phyloP scores from a whole-genome alignment of 2,329 filamentous ascomycete genomes.

The Cytospora piceicola region DNA sequence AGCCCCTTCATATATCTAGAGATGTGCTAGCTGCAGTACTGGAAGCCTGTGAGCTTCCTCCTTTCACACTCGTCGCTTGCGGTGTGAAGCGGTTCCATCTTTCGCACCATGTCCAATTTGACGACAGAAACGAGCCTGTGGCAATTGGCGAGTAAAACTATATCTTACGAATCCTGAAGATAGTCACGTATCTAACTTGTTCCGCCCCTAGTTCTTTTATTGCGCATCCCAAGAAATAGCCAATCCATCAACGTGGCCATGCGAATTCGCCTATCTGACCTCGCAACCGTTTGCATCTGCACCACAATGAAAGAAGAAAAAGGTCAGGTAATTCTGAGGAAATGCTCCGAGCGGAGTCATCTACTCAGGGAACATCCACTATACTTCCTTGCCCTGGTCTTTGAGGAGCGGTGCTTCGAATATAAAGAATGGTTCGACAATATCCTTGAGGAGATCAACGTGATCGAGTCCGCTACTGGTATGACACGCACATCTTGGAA shows the following conservation, averaged over 20 bases:
- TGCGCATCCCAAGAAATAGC: constrained; percentile 16
- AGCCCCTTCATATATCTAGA: constrained; percentile 9
- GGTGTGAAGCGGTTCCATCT: constrained; percentile 13
- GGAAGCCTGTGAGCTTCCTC: not conserved
- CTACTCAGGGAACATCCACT: constrained; percentile 11
- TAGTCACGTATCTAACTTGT: not conserved
- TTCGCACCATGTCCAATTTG: constrained; percentile 20
- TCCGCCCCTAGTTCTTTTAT: not conserved
- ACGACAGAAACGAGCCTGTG: not conserved
- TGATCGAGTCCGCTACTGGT: constrained; percentile 17
- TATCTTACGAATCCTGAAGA: not conserved
- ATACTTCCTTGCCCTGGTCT: constrained; percentile 14
- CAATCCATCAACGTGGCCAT: constrained; percentile 15
- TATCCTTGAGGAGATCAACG: constrained; percentile 12
- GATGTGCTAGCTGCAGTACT: not conserved
- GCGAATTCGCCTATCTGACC: constrained; percentile 15
- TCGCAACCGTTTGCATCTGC: constrained; percentile 15
- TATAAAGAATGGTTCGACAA: constrained; percentile 18
- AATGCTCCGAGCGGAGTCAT: constrained; percentile 2
- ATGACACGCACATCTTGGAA: constrained; percentile 20
- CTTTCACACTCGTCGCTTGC: constrained; percentile 1
- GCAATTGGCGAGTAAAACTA: constrained; percentile 1
- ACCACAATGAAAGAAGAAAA: constrained; percentile 9
- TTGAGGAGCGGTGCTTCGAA: constrained; percentile 12
- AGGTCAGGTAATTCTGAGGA: not conserved